Base-by-base conservation (phyloP, 495 filamentous ascomycete genomes). In the Glonium stellatum region DNA sequence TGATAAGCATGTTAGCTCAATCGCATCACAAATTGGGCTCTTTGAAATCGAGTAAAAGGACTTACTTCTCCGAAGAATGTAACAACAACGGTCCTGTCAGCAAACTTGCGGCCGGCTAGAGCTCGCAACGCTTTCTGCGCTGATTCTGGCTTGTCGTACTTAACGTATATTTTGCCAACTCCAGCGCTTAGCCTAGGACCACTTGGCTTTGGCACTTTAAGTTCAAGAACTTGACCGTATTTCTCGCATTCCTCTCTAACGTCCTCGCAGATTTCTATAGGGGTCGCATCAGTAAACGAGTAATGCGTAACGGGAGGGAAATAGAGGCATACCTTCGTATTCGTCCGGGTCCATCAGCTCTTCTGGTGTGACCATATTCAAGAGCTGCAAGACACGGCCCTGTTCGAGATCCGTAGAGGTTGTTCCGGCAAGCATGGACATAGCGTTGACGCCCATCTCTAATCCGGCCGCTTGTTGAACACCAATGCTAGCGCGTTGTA, bases 321-420 rank as follows among this genome's bases (percentile, higher is more conserved):
- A 52, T 49, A 1, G 11, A 15, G 39, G 69, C 76, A 69, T 79
- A 89, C 91, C 91, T 71, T 97, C 88, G 70, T 96, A 97, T 60
- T 96, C 92, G 27, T 96, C 90, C 56, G 82, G 83, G 69, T 97
- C 90, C 76, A 97, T 86, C 18, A 99, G 79, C 74, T 99, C 93
- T 58, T 97, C 95, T 0, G 89, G 79, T 0, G 93, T 99, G 23
- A 97, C 92, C 93, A 97, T 97, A 75, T 99, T 99, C 65, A 97
- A 77, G 47, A 99, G 75, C 73, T 95, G 90, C 60, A 99, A 68
- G 13, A 99, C 92, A 47, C 90, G 82, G 57, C 85, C 83, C 47
- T 82, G 88, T 39, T 87, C 70, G 60, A 91, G 86, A 46, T 80
- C 79, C 13, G 27, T 60, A 35, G 87, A 88, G 8, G 88, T 92